These are phyloP conservation scores for Gynostemma pentaphyllum DNA, from an alignment of 306 rosid genomes.

Conservation along the genomic window DNA sequence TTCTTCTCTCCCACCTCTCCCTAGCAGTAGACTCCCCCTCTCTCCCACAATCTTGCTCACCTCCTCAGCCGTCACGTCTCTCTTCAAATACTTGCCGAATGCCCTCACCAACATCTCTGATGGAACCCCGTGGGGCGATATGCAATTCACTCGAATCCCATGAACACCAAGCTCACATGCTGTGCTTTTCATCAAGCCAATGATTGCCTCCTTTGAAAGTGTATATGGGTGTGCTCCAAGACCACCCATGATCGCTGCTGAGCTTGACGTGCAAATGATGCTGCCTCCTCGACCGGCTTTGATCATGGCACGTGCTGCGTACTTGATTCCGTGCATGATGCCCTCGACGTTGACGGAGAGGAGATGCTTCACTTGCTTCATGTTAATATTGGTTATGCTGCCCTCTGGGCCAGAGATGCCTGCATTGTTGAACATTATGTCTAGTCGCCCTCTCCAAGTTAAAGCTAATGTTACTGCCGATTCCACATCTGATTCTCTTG, in stretches of 20 bases:
- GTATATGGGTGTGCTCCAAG: slow-evolving; percentile 57
- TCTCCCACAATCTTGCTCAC: slow-evolving; percentile 29
- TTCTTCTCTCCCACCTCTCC: slow-evolving; percentile 34
- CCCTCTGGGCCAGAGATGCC: slow-evolving; percentile 46
- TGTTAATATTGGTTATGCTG: slow-evolving; percentile 47
- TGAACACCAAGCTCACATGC: slow-evolving; percentile 73
- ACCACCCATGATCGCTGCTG: slow-evolving; percentile 65
- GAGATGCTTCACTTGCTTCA: slow-evolving; percentile 28
- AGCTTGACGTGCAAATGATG: slow-evolving; percentile 69
- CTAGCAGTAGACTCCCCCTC: slow-evolving; percentile 49
- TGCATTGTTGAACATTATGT: slow-evolving; percentile 79
- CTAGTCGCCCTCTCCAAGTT: slow-evolving; percentile 55
- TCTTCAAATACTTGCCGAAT: slow-evolving; percentile 19
- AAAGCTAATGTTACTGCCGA: slow-evolving; percentile 46
- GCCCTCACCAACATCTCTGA: slow-evolving; percentile 55
- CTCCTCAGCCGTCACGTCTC: slow-evolving; percentile 25
- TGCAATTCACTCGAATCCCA: slow-evolving; percentile 58
- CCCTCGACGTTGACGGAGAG: slow-evolving; percentile 48
- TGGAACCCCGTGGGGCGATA: slow-evolving; percentile 77
- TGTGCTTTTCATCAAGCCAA: slow-evolving; percentile 48
- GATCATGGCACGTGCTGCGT: slow-evolving; percentile 69
- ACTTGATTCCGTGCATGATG: slow-evolving; percentile 54
- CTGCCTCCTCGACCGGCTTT: slow-evolving; percentile 37
- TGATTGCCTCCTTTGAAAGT: slow-evolving; percentile 48
- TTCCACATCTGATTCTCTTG: slow-evolving; percentile 57